Evolutionary conservation across 768 basidiomycete genomes (phyloP), one percentile per base, ranked within the genome.

Genomic region (Suillus clintonianus): DNA sequence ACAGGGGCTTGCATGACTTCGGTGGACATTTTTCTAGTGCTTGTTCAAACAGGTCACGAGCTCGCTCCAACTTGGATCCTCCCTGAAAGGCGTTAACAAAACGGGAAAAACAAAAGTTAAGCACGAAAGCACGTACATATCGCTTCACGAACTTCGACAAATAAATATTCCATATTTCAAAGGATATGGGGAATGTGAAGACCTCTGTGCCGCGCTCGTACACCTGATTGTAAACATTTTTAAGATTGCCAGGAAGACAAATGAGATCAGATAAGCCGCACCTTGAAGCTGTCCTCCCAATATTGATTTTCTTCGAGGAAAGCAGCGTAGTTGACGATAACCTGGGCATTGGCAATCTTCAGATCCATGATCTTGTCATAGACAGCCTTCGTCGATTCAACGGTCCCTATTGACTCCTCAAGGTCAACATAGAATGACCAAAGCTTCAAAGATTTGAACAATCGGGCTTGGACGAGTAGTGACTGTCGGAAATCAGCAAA

Each of bases 111-210:
- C 32, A 17, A 65, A 43, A 45, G 50, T 64, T 24, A 51, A 51
- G 56, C 37, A 57, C 27, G 6, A 39, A 30, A 57, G 10, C 7
- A 83, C 91, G 73, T 69, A 96, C 94, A 78, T 96, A 98, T 78
- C 97, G 92, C 77, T 94, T 95, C 64, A 96, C 86, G 74, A 99
- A 99, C 77, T 99, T 99, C 50, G 94, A 90, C 22, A 99, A 79
- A 76, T 99, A 99, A 60, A 97, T 97, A 75, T 99, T 99, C 97
- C 97, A 99, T 67, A 99, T 89, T 78, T 99, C 97, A 76, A 98
- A 99, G 4, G 95, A 96, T 65, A 99, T 89, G 0, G 97, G 97
- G 83, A 94, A 99, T 10, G 96, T 97, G 81, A 99, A 99, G 36
- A 99, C 80, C 67, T 99, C 97, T 11, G 97, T 94, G 54, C 97